Conservation (phyloP, 1,284 basidiomycete species). For the Heterobasidion parviporum region DNA sequence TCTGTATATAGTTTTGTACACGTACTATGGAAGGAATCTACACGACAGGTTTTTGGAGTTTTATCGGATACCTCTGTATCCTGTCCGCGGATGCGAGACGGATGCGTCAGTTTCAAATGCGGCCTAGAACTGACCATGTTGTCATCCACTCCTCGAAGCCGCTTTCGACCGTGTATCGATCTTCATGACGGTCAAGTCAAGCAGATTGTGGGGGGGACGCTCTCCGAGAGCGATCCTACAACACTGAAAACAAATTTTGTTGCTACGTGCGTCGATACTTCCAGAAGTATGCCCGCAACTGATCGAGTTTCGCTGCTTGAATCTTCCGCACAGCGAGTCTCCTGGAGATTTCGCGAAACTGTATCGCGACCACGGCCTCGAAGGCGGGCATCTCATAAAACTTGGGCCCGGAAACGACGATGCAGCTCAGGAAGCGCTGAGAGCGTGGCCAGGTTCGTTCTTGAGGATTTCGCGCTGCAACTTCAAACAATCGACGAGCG, state of each 20-base stretch:
- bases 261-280: slow-evolving; percentile 54
- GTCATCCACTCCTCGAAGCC: slow-evolving; percentile 12
- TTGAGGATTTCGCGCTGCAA: not conserved
- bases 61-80: too few species aligned
- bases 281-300: not conserved
- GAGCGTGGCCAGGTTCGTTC: slow-evolving; percentile 70
- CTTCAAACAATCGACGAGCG: not conserved
- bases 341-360: slow-evolving; percentile 77
- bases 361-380: slow-evolving; percentile 64
- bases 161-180: slow-evolving; percentile 95
- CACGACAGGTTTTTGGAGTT: not conserved
- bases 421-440: slow-evolving; percentile 78
- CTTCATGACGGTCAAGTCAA: slow-evolving; percentile 93
- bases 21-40: not conserved
- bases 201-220: slow-evolving; percentile 95
- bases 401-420: slow-evolving; percentile 86
- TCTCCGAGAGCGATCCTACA: slow-evolving; percentile 59
- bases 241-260: slow-evolving; percentile 89
- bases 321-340: slow-evolving; percentile 52
- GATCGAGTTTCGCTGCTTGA: slow-evolving; percentile 4
- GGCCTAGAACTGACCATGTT: slow-evolving; percentile 4
- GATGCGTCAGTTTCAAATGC: not conserved
- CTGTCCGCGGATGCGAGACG: too few species aligned
- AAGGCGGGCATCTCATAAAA: slow-evolving; percentile 95
- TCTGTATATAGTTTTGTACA: not conserved